phyloP scores from a whole-genome alignment of 2,329 filamentous ascomycete species.

The Fusarium stilboides region DNA sequence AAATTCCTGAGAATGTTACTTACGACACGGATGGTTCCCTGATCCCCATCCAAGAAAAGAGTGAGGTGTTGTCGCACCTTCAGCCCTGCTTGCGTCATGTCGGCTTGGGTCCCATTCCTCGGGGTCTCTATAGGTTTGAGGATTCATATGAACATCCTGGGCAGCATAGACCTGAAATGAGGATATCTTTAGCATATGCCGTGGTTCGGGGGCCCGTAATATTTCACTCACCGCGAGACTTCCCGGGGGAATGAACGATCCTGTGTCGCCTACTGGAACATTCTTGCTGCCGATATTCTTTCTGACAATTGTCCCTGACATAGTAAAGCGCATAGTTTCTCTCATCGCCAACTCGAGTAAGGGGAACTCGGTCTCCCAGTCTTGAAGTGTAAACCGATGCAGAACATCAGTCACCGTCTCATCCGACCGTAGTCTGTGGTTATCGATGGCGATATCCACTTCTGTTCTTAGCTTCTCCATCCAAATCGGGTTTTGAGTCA shows the following conservation, averaged over 20 bases:
- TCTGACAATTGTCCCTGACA: conserved; percentile 13
- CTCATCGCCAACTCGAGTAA: not conserved
- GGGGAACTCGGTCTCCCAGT: conserved; percentile 17
- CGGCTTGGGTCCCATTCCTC: conserved; percentile 17
- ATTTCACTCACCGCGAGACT: conserved; percentile 11
- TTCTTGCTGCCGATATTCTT: conserved; percentile 17
- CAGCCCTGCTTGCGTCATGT: not conserved
- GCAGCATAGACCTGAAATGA: conserved; percentile 8
- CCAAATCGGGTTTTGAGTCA: not conserved
- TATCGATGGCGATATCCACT: conserved; percentile 1
- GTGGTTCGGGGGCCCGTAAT: not conserved
- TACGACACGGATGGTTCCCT: conserved; percentile 22
- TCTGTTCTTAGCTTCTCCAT: not conserved
- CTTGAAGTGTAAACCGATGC: not conserved
- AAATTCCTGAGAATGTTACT: too few species aligned
- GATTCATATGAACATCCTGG: conserved; percentile 14
- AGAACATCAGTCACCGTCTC: conserved; percentile 1
- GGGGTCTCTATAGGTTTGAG: not conserved
- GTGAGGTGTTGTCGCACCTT: conserved; percentile 1
- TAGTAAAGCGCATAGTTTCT: conserved; percentile 18
- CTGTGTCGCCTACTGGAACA: conserved; percentile 6
- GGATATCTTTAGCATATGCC: not conserved
- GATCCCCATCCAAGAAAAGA: conserved; percentile 22
- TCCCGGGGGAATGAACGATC: conserved; percentile 3
- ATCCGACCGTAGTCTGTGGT: not conserved